Evolutionary conservation across 1,139 yeast genomes (phyloP).

Genomic region (Protomyces arabidopsidicola): DNA sequence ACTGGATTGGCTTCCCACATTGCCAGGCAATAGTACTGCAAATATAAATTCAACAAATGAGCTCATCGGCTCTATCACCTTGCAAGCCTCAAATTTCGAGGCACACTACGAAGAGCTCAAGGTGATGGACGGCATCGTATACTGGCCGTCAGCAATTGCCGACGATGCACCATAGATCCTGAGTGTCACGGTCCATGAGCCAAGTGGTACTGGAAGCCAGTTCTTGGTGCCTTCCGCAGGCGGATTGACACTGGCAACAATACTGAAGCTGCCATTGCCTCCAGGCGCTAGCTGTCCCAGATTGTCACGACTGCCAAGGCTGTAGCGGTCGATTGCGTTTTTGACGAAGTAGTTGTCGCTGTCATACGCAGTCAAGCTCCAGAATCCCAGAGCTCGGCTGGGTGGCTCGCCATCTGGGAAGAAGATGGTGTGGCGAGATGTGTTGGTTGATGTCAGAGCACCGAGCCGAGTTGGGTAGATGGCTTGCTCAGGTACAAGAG

Average conservation of each 20-base stretch:
- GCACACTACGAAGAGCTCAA: neutral
- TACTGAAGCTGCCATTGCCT: neutral
- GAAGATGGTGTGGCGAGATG: neutral
- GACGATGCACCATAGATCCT: neutral
- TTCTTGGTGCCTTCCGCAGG: neutral
- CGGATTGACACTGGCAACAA: neutral
- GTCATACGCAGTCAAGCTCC: neutral
- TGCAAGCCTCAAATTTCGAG: too few relatives aligned
- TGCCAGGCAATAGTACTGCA: too few relatives aligned
- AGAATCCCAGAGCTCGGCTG: neutral
- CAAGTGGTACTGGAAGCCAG: neutral
- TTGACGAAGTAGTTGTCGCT: neutral
- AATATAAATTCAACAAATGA: too few relatives aligned
- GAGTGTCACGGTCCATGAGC: neutral
- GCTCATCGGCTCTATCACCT: too few relatives aligned
- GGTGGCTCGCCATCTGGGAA: constrained; percentile 5
- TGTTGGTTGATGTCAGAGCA: neutral
- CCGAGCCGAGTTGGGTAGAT: neutral
- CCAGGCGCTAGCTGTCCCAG: neutral
- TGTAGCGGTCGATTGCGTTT: neutral
- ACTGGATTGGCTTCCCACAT: too few relatives aligned
- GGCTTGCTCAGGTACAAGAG: constrained; percentile 1
- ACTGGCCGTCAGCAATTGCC: neutral
- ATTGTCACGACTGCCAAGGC: neutral
- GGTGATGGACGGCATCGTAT: neutral